Percentiles rank a stretch among this genome's conserved stretches.
Evolutionary conservation across 202 grass and related monocot species (phyloP).

Genomic region (Alloteropsis angusta): DNA sequence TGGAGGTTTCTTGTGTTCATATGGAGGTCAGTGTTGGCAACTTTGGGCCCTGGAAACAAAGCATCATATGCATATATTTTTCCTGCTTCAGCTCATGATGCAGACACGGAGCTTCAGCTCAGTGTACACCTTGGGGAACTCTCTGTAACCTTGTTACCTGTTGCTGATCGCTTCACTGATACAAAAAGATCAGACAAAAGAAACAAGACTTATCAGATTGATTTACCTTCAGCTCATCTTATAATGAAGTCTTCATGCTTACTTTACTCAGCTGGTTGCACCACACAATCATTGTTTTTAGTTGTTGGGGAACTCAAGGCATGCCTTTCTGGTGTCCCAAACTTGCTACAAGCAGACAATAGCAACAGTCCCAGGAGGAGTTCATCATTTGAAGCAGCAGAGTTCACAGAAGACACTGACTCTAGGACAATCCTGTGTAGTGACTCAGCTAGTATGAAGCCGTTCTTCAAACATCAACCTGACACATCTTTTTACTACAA

Average conservation of each 20-base stretch:
- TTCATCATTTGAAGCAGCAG: slow-evolving; percentile 35
- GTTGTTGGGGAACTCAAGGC: slow-evolving; percentile 46
- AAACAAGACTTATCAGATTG: slow-evolving; percentile 17
- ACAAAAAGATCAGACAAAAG: slow-evolving; percentile 14
- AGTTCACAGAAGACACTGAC: slow-evolving; percentile 19
- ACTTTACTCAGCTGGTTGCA: slow-evolving; percentile 44
- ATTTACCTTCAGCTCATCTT: slow-evolving; percentile 24
- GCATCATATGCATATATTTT: slow-evolving; percentile 31
- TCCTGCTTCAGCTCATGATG: slow-evolving; percentile 34
- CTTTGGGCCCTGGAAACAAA: slow-evolving; percentile 19
- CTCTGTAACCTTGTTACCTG: slow-evolving; percentile 40
- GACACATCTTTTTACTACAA: background rate
- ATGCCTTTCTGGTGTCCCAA: slow-evolving; percentile 21
- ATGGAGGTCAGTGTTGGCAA: slow-evolving; percentile 29
- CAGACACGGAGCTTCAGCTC: slow-evolving; percentile 34
- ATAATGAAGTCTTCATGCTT: slow-evolving; percentile 45
- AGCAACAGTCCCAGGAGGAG: slow-evolving; percentile 19
- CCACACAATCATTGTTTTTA: slow-evolving; percentile 40
- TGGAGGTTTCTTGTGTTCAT: slow-evolving; percentile 38
- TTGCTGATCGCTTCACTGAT: slow-evolving; percentile 6
- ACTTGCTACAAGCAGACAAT: slow-evolving; percentile 15
- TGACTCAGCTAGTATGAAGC: slow-evolving; percentile 38
- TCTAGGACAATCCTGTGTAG: slow-evolving; percentile 53
- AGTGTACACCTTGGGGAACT: slow-evolving; percentile 55
- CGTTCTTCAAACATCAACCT: slow-evolving; percentile 21